These are phyloP conservation scores for Pterula multifida DNA, from an alignment of 1,284 basidiomycete species.

Conservation along the genomic window DNA sequence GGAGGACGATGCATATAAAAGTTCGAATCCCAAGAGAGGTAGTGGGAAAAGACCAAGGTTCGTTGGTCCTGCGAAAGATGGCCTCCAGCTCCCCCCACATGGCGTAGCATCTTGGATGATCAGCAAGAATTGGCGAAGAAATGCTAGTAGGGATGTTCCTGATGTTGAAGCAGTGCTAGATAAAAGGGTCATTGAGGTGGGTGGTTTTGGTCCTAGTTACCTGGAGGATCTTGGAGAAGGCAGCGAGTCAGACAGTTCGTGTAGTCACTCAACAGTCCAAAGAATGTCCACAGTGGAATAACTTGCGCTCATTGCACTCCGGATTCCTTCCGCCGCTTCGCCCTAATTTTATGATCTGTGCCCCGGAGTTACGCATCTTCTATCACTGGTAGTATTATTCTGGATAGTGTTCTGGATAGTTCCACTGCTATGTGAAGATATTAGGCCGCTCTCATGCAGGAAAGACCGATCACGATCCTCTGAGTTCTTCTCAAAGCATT, in stretches of 20 bases:
- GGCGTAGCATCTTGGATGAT: constrained; percentile 65
- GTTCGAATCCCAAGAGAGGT: constrained; percentile 31
- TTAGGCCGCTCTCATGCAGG: too few relatives aligned
- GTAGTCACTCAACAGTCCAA: too few relatives aligned
- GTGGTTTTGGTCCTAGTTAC: background rate
- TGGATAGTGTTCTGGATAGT: too few relatives aligned
- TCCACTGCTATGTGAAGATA: too few relatives aligned
- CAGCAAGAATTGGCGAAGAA: constrained; percentile 40
- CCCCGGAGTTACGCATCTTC: too few relatives aligned
- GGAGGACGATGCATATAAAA: constrained; percentile 33
- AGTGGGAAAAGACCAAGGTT: constrained; percentile 39
- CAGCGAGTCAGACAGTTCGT: background rate
- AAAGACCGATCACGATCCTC: too few relatives aligned
- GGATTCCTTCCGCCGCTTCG: too few relatives aligned
- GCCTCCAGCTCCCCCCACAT: constrained; percentile 43
- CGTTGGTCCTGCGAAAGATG: constrained; percentile 46
- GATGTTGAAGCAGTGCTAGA: background rate
- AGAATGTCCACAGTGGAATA: too few relatives aligned
- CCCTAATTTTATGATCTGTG: too few relatives aligned
- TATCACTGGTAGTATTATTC: too few relatives aligned
- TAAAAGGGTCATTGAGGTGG: background rate
- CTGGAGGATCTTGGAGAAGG: background rate
- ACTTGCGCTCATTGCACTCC: too few relatives aligned
- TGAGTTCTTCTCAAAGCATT: too few relatives aligned
- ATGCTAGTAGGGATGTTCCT: background rate